These are phyloP conservation scores for Aspergillus aculeatinus DNA, from an alignment of 2,329 filamentous ascomycete genomes.

Conservation along the genomic window DNA sequence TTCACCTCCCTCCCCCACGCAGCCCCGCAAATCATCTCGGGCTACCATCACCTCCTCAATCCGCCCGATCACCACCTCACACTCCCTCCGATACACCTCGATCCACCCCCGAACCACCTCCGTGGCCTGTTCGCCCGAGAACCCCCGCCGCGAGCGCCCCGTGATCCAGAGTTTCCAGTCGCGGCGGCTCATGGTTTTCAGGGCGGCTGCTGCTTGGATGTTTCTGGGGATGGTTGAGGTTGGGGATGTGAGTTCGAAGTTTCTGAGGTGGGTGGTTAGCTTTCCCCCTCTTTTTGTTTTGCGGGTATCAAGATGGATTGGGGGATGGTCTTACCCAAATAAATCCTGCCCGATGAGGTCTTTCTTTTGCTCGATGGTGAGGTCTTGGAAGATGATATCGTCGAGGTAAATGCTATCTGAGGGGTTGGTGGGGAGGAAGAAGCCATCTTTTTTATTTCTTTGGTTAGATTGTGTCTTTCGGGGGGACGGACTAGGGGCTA, in stretches of 20 bases:
- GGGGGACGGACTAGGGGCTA: background rate
- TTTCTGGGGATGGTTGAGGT: constrained; percentile 26
- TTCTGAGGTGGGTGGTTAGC: constrained; percentile 16
- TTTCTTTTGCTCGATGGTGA: constrained; percentile 22
- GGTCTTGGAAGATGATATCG: constrained; percentile 31
- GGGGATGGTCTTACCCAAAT: constrained; percentile 24
- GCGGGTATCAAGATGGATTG: too few species aligned
- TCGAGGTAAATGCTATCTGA: constrained; percentile 37
- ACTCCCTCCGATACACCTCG: constrained; percentile 27
- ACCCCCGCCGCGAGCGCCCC: constrained; percentile 20
- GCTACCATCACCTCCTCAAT: constrained; percentile 8
- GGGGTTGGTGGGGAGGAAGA: constrained; percentile 34
- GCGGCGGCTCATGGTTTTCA: constrained; percentile 29
- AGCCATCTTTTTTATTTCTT: constrained; percentile 35
- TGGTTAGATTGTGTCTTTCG: background rate
- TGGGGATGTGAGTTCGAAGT: constrained; percentile 30
- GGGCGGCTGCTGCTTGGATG: constrained; percentile 27
- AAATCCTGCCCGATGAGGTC: constrained; percentile 24
- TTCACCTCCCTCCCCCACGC: background rate
- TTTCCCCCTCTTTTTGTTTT: too few species aligned
- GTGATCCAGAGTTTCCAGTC: constrained; percentile 32
- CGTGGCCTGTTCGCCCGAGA: constrained; percentile 23
- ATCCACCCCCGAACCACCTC: constrained; percentile 29
- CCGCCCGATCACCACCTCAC: constrained; percentile 17
- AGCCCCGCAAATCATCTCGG: background rate